phyloP scores from a whole-genome alignment of 768 basidiomycete genomes.

The Phaeotremella skinneri region DNA sequence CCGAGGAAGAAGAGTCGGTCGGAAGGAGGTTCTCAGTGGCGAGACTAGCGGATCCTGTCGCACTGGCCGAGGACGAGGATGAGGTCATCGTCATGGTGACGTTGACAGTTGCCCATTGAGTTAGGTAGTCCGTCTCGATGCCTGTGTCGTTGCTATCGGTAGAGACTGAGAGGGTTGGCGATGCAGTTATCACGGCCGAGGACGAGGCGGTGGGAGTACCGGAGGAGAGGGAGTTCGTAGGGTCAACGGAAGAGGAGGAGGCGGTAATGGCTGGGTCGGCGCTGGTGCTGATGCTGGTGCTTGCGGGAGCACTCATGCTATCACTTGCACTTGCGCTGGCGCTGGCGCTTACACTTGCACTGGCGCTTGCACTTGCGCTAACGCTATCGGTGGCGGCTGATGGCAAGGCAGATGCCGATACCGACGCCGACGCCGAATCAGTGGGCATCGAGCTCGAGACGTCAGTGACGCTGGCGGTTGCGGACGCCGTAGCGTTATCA shows the following conservation, averaged over 20 bases:
- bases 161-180: constrained; percentile 12
- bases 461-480: too few relatives aligned
- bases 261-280: too few relatives aligned
- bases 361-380: constrained; percentile 3
- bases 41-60: not conserved
- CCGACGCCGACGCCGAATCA: not conserved
- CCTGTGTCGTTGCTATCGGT: constrained; percentile 37
- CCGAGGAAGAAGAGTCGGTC: constrained; percentile 6
- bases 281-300: not conserved
- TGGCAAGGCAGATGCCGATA: not conserved
- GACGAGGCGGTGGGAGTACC: constrained; percentile 18
- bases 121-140: constrained; percentile 37
- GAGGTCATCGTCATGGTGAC: constrained; percentile 41
- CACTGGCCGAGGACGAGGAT: constrained; percentile 7
- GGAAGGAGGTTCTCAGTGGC: not conserved
- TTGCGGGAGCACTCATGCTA: not conserved
- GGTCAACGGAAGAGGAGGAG: constrained; percentile 6
- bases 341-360: constrained; percentile 5
- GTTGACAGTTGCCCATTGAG: constrained; percentile 34
- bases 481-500: not conserved
- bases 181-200: constrained; percentile 31
- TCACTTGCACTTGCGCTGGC: constrained; percentile 8
- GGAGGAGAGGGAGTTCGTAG: not conserved
- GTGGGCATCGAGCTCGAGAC: too few relatives aligned
- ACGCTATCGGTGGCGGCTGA: constrained; percentile 1